Base-by-base conservation (phyloP, 495 filamentous ascomycete species). In the Tuber calosporum region DNA sequence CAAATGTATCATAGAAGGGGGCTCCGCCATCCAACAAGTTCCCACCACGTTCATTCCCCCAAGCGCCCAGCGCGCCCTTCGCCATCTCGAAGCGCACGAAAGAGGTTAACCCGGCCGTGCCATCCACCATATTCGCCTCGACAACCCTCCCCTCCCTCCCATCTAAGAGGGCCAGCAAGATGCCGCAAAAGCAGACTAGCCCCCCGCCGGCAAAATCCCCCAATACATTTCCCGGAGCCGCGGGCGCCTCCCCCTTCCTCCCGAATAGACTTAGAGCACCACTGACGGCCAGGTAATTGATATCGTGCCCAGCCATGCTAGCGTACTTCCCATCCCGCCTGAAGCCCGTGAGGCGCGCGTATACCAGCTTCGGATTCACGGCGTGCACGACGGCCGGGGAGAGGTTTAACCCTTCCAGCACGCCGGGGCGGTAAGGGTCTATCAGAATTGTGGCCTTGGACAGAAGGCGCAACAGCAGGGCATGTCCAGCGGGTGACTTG, bases 41-140 rank as follows among this genome's bases (percentile, higher is more conserved):
- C 77, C 87, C 83, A 0, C 94, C 94, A 48, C 94, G 85, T 38
- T 86, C 85, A 15, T 79, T 81, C 76, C 84, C 77, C 84, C 93
- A 93, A 8, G 87, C 39, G 8, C 45, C 58, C 1, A 87, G 84
- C 58, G 82, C 30, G 19, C 75, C 74, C 0, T 77, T 88, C 72
- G 90, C 88, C 40, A 84, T 82, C 66, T 83, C 83, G 39, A 95
- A 85, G 70, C 94, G 84, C 43, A 90, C 88, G 82, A 94, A 93
- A 0, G 89, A 90, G 1, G 90, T 90, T 19, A 98, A 82, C 79
- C 93, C 93, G 13, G 88, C 87, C 34, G 87, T 87, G 1, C 94
- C 94, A 83, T 98, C 94, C 8, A 97, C 94, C 94, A 98, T 98
- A 83, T 96, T 97, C 4, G 90, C 92, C 83, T 97, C 93, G 0